Percentiles rank a stretch among this genome's conserved stretches.
These are phyloP conservation scores for Leccinum olivaceoglutinosum DNA, from an alignment of 1,284 basidiomycete genomes.

Conservation along the genomic window DNA sequence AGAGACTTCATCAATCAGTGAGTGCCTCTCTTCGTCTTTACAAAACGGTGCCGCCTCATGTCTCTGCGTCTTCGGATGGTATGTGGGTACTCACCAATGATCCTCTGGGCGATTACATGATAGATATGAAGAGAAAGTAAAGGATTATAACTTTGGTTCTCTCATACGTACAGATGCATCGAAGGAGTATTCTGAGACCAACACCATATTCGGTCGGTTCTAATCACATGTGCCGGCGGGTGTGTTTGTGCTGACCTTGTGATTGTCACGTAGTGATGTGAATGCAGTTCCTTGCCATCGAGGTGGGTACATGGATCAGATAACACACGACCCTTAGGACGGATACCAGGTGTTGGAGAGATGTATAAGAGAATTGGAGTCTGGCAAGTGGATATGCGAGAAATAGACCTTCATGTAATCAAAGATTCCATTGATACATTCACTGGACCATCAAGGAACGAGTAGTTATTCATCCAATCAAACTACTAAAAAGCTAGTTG, in stretches of 20 bases:
- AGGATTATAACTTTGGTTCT: slow-evolving; percentile 97
- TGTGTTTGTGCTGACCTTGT: slow-evolving; percentile 2
- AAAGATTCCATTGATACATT: no score
- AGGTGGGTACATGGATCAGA: slow-evolving; percentile 42
- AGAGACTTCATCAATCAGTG: slow-evolving; percentile 84
- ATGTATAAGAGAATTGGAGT: no score
- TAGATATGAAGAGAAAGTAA: slow-evolving; percentile 81
- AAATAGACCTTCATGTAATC: no score
- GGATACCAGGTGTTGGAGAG: no score
- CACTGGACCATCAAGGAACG: no score
- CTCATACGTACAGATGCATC: slow-evolving; percentile 81
- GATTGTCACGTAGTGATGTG: slow-evolving; percentile 50
- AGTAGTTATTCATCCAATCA: no score
- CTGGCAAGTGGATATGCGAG: no score
- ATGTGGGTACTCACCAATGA: slow-evolving; percentile 11
- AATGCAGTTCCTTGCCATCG: slow-evolving; percentile 90
- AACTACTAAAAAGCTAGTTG: no score
- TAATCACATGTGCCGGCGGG: not conserved
- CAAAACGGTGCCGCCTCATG: not conserved
- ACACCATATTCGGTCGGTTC: slow-evolving; percentile 85
- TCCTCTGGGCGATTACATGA: not conserved
- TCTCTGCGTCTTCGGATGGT: not conserved
- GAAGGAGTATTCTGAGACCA: slow-evolving; percentile 86
- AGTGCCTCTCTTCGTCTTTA: slow-evolving; percentile 28
- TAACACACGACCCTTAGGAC: not conserved